phyloP scores from a whole-genome alignment of 202 grass and related monocot genomes.

The Panicum virgatum region DNA sequence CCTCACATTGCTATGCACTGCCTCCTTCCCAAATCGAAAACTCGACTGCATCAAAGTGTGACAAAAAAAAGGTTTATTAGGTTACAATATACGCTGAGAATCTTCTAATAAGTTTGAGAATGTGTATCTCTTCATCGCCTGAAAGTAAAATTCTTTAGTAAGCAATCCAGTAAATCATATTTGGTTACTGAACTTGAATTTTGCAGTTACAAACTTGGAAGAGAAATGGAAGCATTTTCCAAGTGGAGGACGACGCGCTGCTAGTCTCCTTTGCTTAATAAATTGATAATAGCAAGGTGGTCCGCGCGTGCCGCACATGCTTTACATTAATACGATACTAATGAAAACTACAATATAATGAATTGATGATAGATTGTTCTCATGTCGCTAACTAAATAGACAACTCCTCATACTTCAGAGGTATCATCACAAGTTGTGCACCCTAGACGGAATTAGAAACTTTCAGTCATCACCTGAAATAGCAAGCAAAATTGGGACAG shows the following conservation, averaged over 20 bases:
- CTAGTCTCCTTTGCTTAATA: too few relatives aligned
- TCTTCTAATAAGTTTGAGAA: constrained; percentile 78
- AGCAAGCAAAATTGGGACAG: not conserved
- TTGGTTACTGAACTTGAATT: constrained; percentile 2
- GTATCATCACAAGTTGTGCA: constrained; percentile 4
- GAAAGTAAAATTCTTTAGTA: constrained; percentile 33
- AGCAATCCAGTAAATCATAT: constrained; percentile 17
- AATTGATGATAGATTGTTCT: too few relatives aligned
- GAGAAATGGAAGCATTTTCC: not conserved
- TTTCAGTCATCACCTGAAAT: not conserved
- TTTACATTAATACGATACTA: too few relatives aligned
- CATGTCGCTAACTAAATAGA: not conserved
- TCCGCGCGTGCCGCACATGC: too few relatives aligned
- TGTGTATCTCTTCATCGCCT: constrained; percentile 91
- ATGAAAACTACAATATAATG: too few relatives aligned
- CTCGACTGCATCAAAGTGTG: too few relatives aligned
- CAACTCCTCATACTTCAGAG: not conserved
- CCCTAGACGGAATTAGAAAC: not conserved
- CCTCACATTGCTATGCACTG: too few relatives aligned
- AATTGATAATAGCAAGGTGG: too few relatives aligned
- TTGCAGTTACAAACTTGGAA: not conserved
- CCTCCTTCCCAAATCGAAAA: too few relatives aligned
- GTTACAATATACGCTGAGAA: constrained; percentile 65
- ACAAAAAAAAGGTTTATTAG: too few relatives aligned
- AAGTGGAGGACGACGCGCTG: too few relatives aligned